A percentile compares a stretch with the other conserved stretches of the same genome.
These are phyloP conservation scores for Gynostemma pentaphyllum DNA, from an alignment of 306 rosid species.

Conservation along the genomic window DNA sequence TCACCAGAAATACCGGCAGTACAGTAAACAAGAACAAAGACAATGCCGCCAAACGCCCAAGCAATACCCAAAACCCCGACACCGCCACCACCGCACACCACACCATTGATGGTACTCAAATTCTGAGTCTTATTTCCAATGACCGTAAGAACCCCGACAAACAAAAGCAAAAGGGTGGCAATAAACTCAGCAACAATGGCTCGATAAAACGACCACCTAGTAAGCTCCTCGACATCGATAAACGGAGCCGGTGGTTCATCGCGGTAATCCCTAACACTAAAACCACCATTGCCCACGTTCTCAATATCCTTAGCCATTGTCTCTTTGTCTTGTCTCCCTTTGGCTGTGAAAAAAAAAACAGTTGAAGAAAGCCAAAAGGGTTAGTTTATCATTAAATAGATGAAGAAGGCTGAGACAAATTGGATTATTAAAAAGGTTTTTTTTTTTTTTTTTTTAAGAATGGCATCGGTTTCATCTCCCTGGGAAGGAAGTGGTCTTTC, in stretches of 20 bases:
- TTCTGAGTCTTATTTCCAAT: conserved; percentile 30
- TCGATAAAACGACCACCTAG: conserved; percentile 71
- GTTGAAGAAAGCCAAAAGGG: neutral
- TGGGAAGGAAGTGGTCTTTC: no score
- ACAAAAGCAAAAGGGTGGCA: conserved; percentile 79
- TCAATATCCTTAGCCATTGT: conserved; percentile 20
- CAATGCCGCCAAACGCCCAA: conserved; percentile 22
- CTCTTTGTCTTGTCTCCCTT: neutral
- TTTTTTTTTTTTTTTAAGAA: no score
- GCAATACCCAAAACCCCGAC: conserved; percentile 18
- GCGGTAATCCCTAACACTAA: conserved; percentile 28
- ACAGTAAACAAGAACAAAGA: conserved; percentile 23
- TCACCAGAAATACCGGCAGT: conserved; percentile 22
- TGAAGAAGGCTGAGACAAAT: neutral
- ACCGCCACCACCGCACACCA: no score
- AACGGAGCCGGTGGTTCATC: conserved; percentile 70
- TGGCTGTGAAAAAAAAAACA: neutral
- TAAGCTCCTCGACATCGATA: conserved; percentile 42
- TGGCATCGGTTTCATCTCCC: no score
- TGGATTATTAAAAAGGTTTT: no score
- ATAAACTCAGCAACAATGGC: conserved; percentile 80
- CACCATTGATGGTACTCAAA: no score
- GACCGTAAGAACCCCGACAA: conserved; percentile 40
- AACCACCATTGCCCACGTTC: neutral
- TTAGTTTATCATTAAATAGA: no score